Conservation (phyloP, 768 basidiomycete species). For the Tricholoma flavovirens region DNA sequence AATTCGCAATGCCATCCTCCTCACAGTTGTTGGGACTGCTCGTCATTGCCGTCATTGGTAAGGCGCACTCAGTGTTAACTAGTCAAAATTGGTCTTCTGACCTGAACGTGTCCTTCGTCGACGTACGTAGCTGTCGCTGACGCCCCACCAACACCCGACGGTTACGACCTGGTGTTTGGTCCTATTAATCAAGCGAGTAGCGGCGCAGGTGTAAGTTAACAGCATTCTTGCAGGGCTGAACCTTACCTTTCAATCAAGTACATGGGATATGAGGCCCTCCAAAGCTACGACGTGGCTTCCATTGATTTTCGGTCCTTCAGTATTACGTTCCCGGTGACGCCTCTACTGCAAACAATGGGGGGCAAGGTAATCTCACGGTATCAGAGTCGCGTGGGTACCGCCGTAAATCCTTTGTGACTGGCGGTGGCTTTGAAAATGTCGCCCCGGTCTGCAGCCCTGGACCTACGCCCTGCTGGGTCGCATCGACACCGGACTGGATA, state of each 20-base stretch:
- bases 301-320: too few species aligned
- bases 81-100: too few species aligned
- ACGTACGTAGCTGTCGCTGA: too few species aligned
- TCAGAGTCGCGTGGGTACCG: background rate
- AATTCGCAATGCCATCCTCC: too few species aligned
- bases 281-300: background rate
- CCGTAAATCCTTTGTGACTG: background rate
- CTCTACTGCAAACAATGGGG: too few species aligned
- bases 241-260: background rate
- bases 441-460: background rate
- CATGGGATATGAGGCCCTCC: background rate
- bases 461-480: background rate
- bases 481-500: background rate
- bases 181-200: background rate
- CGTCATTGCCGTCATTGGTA: too few species aligned
- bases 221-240: background rate
- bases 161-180: background rate
- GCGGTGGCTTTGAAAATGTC: background rate
- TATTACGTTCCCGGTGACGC: too few species aligned
- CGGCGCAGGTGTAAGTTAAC: background rate
- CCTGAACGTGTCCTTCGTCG: too few species aligned
- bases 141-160: too few species aligned
- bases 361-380: background rate
- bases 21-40: too few species aligned
- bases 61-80: too few species aligned